Conservation (phyloP, 2,329 filamentous ascomycete species). For the Dactylellina cionopaga region DNA sequence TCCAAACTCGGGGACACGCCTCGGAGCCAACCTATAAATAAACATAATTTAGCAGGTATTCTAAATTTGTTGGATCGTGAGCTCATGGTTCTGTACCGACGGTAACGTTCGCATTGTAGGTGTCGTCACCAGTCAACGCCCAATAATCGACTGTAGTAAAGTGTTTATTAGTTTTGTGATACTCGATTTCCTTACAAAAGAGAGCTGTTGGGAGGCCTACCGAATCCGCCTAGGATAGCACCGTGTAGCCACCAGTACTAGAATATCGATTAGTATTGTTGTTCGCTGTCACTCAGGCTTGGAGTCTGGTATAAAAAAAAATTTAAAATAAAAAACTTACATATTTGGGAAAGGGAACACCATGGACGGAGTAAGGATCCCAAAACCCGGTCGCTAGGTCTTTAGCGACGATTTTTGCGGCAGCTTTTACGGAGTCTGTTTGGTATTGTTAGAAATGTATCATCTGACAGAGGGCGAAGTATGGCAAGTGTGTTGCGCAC, state of each 20-base stretch:
- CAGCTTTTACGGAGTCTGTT: slow-evolving; percentile 40
- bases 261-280: background rate
- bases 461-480: background rate
- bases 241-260: slow-evolving; percentile 50
- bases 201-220: slow-evolving; percentile 6
- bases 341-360: slow-evolving; percentile 33
- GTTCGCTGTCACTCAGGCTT: background rate
- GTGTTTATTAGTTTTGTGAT: background rate
- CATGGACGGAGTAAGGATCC: slow-evolving; percentile 30
- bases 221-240: slow-evolving; percentile 28
- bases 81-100: slow-evolving; percentile 69
- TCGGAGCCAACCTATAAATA: slow-evolving; percentile 81
- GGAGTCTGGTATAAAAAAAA: background rate
- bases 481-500: slow-evolving; percentile 4
- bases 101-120: slow-evolving; percentile 74
- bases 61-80: slow-evolving; percentile 55
- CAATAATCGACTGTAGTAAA: slow-evolving; percentile 75
- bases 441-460: background rate
- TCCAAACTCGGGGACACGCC: slow-evolving; percentile 57
- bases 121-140: slow-evolving; percentile 79
- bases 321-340: background rate
- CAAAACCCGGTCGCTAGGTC: slow-evolving; percentile 41
- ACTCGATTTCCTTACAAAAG: background rate
- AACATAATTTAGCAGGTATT: no score
- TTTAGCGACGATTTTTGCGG: slow-evolving; percentile 35